A percentile compares a stretch with the other conserved stretches of the same genome.
Evolutionary conservation across 176 grass and related monocot genomes (phyloP).

Genomic region (Hyparrhenia diplandra): DNA sequence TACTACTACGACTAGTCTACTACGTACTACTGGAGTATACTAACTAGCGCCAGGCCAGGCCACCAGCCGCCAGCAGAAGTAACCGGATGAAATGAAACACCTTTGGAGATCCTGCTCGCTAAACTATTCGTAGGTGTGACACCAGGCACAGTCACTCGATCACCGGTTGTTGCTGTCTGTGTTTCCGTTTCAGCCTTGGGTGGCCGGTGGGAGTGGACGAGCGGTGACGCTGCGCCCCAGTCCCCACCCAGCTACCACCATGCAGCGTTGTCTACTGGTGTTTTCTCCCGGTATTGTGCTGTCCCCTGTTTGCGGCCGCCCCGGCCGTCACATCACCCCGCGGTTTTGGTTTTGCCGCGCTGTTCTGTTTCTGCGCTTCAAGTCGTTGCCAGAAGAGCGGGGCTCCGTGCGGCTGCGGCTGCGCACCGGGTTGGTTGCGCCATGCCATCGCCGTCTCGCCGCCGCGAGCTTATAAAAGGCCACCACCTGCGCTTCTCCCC

Average conservation of each 20-base stretch:
- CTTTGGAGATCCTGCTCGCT: not conserved
- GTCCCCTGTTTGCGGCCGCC: slow-evolving; percentile 33
- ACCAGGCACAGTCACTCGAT: too few species aligned
- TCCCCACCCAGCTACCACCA: not conserved
- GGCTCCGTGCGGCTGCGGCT: too few species aligned
- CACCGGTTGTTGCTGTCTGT: not conserved
- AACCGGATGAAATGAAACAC: not conserved
- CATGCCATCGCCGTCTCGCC: not conserved
- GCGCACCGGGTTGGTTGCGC: not conserved
- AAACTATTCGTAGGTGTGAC: not conserved
- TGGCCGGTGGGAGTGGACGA: not conserved
- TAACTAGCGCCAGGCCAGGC: too few species aligned
- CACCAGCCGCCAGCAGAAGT: not conserved
- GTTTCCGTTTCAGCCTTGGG: not conserved
- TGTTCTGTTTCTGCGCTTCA: not conserved
- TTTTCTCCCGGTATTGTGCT: not conserved
- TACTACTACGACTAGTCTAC: not conserved
- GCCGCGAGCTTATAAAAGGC: slow-evolving; percentile 31
- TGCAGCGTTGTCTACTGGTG: not conserved
- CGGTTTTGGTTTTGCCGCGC: slow-evolving; percentile 38
- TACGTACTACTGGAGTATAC: too few species aligned
- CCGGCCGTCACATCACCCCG: slow-evolving; percentile 24
- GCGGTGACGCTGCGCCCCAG: not conserved
- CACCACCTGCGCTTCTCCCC: not conserved
- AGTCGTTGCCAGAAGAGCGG: not conserved